These are phyloP conservation scores for Aspergillus cristatus DNA, from an alignment of 495 filamentous ascomycete species.

Conservation along the genomic window DNA sequence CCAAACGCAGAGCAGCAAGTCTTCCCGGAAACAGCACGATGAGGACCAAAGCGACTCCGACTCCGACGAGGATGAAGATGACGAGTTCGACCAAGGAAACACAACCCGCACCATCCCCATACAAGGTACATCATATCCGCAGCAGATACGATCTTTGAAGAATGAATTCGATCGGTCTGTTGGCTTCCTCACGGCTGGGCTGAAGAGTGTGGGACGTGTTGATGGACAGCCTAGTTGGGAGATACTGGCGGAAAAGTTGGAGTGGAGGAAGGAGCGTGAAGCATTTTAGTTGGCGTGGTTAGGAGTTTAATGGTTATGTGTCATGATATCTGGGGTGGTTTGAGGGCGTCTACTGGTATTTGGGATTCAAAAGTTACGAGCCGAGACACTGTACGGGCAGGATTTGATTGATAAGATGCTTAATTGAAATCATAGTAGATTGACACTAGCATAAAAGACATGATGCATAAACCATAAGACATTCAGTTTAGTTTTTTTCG, in stretches of 20 bases:
- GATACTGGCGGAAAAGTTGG: slow-evolving; percentile 39
- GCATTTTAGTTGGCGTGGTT: too few species aligned
- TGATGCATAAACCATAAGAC: too few species aligned
- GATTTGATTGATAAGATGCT: too few species aligned
- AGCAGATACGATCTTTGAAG: slow-evolving; percentile 25
- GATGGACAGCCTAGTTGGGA: slow-evolving; percentile 41
- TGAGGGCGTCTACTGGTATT: too few species aligned
- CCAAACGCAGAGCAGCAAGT: slow-evolving; percentile 3
- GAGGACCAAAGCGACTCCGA: slow-evolving; percentile 8
- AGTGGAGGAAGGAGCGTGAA: slow-evolving; percentile 18
- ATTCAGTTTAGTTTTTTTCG: too few species aligned
- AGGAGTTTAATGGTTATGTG: too few species aligned
- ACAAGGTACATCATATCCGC: slow-evolving; percentile 17
- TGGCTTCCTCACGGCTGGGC: slow-evolving; percentile 34
- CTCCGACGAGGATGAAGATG: slow-evolving; percentile 16
- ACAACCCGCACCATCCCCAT: slow-evolving; percentile 10
- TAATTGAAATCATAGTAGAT: too few species aligned
- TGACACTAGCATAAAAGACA: too few species aligned
- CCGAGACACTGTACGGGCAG: too few species aligned
- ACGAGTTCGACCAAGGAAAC: slow-evolving; percentile 11
- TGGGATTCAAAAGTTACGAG: too few species aligned
- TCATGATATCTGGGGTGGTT: too few species aligned
- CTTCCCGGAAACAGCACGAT: slow-evolving; percentile 2
- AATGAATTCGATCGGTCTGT: slow-evolving; percentile 33
- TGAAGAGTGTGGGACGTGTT: slow-evolving; percentile 38